Base-by-base conservation (phyloP, 2,329 filamentous ascomycete species). In the Neurospora sp. region DNA sequence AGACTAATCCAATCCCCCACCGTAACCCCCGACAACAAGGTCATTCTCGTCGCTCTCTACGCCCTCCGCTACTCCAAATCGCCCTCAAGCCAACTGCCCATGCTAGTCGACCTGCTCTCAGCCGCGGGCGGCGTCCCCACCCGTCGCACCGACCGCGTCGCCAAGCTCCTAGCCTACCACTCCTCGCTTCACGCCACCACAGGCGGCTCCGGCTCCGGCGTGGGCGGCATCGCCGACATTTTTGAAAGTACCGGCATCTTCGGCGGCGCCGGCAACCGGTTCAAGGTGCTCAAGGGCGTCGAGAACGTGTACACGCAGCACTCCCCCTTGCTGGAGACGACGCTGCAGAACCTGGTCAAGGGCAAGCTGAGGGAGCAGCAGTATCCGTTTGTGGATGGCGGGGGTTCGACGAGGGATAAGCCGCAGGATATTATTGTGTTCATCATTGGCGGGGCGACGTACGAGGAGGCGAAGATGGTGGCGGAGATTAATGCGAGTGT, bases 241-340 rank as follows among this genome's bases (percentile, higher is more conserved):
- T 98, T 99, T 76, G 94, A 98, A 77, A 91, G 93, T 0, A 88
- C 91, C 0, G 95, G 93, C 4, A 95, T 99, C 73, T 97, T 99
- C 80, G 92, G 93, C 0, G 92, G 92, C 13, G 93, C 94, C 11
- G 87, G 93, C 46, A 93, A 91, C 76, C 89, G 94, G 5, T 93
- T 99, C 80, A 97, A 97, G 77, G 96, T 96, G 0, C 85, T 99
- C 15, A 97, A 98, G 78, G 96, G 96, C 1, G 96, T 99, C 1
- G 96, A 99, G 79, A 99, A 99, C 76, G 96, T 99, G 38, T 99
- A 99, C 79, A 99, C 96, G 0, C 96, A 99, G 79, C 96, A 99
- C 79, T 96, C 93, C 6, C 93, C 96, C 0, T 86, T 93, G 28
- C 81, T 99, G 17, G 94, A 97, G 79, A 87, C 87, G 33, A 98